These are phyloP conservation scores for Cyclotella baltica DNA, from an alignment of 108 stramenopile species.

Conservation along the genomic window DNA sequence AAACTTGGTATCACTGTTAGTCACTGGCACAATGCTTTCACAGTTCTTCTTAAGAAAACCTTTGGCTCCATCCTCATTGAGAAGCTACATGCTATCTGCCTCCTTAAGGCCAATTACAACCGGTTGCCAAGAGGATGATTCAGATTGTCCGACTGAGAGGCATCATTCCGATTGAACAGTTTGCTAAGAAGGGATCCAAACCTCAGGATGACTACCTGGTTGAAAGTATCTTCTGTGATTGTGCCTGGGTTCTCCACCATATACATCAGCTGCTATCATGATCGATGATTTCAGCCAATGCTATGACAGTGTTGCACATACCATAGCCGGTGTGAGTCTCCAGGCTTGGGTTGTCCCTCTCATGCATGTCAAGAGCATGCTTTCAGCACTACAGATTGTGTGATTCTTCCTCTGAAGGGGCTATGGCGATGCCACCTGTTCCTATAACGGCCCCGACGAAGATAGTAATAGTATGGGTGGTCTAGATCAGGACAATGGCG, in stretches of 20 bases:
- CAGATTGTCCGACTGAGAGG: background rate
- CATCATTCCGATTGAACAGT: background rate
- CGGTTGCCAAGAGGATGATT: background rate
- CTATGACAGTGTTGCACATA: background rate
- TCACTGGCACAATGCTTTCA: background rate
- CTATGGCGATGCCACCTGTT: background rate
- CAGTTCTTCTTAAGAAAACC: background rate
- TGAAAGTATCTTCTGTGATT: background rate
- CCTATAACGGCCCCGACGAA: background rate
- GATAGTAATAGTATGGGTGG: background rate
- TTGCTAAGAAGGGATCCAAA: background rate
- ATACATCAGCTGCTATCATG: background rate
- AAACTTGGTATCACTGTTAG: too few relatives aligned
- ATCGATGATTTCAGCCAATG: background rate
- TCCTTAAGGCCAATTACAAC: slow-evolving; percentile 1
- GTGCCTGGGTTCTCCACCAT: background rate
- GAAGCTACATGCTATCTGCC: background rate
- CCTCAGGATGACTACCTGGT: background rate
- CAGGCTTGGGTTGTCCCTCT: background rate
- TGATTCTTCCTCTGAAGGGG: background rate
- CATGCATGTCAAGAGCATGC: background rate
- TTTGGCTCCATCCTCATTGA: background rate
- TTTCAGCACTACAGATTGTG: background rate
- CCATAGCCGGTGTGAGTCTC: background rate
- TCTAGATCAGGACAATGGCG: background rate